Percentiles rank a stretch among this genome's conserved stretches.
Evolutionary conservation across 2,329 filamentous ascomycete genomes (phyloP).

Genomic region (Fusarium veterinarium): DNA sequence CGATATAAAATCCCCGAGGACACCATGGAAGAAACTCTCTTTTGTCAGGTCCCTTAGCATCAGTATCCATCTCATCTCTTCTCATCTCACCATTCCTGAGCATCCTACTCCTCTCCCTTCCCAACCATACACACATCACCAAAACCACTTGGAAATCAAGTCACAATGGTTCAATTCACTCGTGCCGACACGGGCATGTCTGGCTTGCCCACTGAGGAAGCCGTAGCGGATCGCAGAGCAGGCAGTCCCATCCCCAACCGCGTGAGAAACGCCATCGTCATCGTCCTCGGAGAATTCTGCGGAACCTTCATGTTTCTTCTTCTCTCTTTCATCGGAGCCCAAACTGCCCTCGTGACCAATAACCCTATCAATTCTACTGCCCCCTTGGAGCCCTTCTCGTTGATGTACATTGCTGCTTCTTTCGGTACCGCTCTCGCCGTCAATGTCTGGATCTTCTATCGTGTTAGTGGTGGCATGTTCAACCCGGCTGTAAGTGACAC

Average conservation of each 20-base stretch:
- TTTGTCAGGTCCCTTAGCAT: not conserved
- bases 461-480: constrained; percentile 64
- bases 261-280: constrained; percentile 52
- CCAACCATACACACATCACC: not conserved
- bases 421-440: constrained; percentile 64
- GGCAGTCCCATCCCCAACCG: constrained; percentile 12
- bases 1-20: constrained; percentile 30
- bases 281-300: constrained; percentile 62
- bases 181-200: constrained; percentile 15
- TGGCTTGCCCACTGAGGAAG: constrained; percentile 24
- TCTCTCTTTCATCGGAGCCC: constrained; percentile 54
- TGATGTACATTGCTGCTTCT: constrained; percentile 62
- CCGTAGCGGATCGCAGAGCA: constrained; percentile 7
- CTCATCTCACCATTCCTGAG: not conserved
- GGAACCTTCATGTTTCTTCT: constrained; percentile 66
- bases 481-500: constrained; percentile 60
- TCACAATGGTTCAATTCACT: constrained; percentile 27
- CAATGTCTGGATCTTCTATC: constrained; percentile 68
- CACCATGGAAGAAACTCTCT: constrained; percentile 13
- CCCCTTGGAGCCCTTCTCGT: constrained; percentile 48
- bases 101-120: not conserved
- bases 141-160: not conserved
- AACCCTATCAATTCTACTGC: constrained; percentile 40
- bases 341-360: constrained; percentile 52
- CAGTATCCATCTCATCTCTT: not conserved